Conservation (phyloP, 176 grass and related monocot species). For the Hordeum marinum region DNA sequence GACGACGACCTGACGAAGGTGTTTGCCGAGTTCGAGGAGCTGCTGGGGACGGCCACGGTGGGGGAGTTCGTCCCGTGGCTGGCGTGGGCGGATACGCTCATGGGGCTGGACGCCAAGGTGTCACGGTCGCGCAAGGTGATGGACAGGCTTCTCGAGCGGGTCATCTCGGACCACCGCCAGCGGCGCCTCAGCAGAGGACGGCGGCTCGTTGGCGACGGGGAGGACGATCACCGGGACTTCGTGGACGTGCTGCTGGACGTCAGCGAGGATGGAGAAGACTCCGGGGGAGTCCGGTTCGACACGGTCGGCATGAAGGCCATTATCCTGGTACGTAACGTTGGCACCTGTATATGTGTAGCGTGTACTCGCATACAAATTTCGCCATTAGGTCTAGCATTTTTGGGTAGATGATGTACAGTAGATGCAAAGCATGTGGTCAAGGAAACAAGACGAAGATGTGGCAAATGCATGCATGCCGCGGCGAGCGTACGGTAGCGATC, state of each 20-base stretch:
- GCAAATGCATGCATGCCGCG: background rate
- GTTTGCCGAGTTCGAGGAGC: constrained; percentile 45
- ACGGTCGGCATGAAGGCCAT: constrained; percentile 31
- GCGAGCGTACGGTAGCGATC: background rate
- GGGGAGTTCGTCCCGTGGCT: constrained; percentile 51
- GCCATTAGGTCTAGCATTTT: too few species aligned
- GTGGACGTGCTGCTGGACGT: constrained; percentile 43
- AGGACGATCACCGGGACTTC: constrained; percentile 23
- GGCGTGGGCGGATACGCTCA: constrained; percentile 47
- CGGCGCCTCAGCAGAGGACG: background rate
- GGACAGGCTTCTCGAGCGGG: constrained; percentile 25
- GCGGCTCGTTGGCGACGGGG: background rate
- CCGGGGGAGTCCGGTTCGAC: background rate
- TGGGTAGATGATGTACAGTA: too few species aligned
- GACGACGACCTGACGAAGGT: constrained; percentile 26
- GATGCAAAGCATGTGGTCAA: too few species aligned
- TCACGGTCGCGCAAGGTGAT: background rate
- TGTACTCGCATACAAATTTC: too few species aligned
- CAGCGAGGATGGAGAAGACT: constrained; percentile 3
- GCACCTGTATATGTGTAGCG: background rate
- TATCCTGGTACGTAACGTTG: constrained; percentile 12
- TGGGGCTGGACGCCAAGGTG: constrained; percentile 29
- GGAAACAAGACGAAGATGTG: too few species aligned
- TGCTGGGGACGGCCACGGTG: constrained; percentile 26
- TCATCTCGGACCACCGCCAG: constrained; percentile 33